Base-by-base conservation (phyloP, 164 flowering plant genomes). In the grape (Vitis vinifera) region DNA sequence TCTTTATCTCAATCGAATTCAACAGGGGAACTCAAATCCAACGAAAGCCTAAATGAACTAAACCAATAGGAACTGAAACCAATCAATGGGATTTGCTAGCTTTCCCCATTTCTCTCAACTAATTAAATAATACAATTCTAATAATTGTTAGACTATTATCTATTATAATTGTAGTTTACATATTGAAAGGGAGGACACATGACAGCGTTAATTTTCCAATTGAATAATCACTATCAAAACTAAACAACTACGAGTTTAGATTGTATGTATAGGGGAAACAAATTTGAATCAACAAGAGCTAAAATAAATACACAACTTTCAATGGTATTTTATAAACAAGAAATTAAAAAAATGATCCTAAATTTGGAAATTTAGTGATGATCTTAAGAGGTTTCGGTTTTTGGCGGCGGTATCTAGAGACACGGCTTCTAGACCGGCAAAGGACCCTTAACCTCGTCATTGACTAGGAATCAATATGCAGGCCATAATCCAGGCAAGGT, bases 1-100 rank as follows among this genome's bases (percentile, higher is more conserved):
- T 82, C 73, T 87, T 89, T 1, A 86, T 82, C 77, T 84, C 90
- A 0, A 80, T 71, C 0, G 88, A 87, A 53, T 71, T 84, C 88
- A 55, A 79, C 82, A 13, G 91, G 88, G 7, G 88, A 87, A 31
- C 80, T 72, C 2, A 83, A 67, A 74, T 72, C 80, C 31, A 88
- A 81, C 3, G 73, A 52, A 13, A 31, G 2, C 4, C 79, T 80
- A 53, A 48, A 70, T 3, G 75, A 66, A 1, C 61, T 78, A 29
- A 70, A 77, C 29, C 83, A 79, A 51, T 62, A 75, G 1, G 87
- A 29, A 2, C 63, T 71, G 15, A 27, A 2, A 3, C 51, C 66
- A 3, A 31, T 59, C 10, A 9, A 10, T 3, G 52, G 55, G 13
- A 23, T 23, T 23, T 23, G 2, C 27, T 23, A 23, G 27, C 27